Evolutionary conservation across 306 rosid species (phyloP), one percentile per base, ranked within the genome.

Genomic region (Morella rubra): DNA sequence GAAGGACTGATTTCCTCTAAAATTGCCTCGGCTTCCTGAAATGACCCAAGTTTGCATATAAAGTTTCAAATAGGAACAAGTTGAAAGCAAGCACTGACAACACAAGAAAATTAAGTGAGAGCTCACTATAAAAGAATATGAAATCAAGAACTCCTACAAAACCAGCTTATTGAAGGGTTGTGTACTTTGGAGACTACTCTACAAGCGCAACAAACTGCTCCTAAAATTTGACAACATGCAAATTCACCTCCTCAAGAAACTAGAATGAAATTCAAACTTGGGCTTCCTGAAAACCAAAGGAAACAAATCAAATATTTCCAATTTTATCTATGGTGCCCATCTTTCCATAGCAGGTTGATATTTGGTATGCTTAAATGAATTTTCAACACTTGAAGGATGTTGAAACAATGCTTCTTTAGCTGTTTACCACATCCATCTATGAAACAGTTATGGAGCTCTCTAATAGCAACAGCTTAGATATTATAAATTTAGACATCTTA

Each of bases 21-120:
- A 81, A 95, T 95, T 73, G 98, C 97, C 85, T 95, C 97, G 76
- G 97, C 97, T 80, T 95, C 98, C 98, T 92, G 92, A 59, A 81
- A 74, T 81, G 51, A 56, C 79, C 78, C 22, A 81, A 86, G 69
- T 71, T 72, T 76, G 49, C 73, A 27, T 61, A 62, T 44, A 0
- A 44, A 41, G 52, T 42, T 65, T 60, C 24, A 20, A 11, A 27
- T 27, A 27, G 49, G 19, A 6, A 44, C 3, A 18, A 11, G 22
- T 62, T 62, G 42, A 59, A 10, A 59, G 11, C 5, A 16, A 37
- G 44, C n/a, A 4, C 68, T 6, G 12, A 3, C 6, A 64, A 8
- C 41, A 64, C 5, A 37, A 16, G 3, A 16, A 15, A 6, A 37
- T 37, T 7, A 8, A 59, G 7, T 22, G 11, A 59, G 14, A 6